Evolutionary conservation across 1,284 basidiomycete species (phyloP).

Genomic region (Ganoderma sinense): DNA sequence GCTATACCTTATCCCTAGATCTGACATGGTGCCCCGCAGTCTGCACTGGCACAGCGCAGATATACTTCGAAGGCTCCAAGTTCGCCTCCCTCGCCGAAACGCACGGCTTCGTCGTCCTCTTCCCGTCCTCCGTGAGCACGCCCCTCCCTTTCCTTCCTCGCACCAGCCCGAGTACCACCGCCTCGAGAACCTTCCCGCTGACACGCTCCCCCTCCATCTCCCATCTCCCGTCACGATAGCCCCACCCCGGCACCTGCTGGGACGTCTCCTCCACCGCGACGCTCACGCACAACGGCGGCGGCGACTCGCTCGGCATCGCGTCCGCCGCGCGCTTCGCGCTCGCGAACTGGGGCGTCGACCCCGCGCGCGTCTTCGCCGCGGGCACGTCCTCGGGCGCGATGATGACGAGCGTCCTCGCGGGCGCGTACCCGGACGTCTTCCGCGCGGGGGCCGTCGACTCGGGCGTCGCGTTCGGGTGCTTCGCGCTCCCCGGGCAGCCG

Average conservation of each 20-base stretch:
- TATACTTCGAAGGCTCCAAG: constrained; percentile 57
- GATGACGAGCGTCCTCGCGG: constrained; percentile 65
- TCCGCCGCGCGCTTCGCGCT: constrained; percentile 58
- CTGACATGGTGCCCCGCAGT: constrained; percentile 22
- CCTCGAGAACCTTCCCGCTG: not conserved
- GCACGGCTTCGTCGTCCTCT: constrained; percentile 57
- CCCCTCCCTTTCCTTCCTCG: not conserved
- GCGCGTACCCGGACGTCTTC: constrained; percentile 64
- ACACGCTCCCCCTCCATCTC: not conserved
- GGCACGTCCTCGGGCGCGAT: constrained; percentile 65
- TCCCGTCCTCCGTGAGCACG: constrained; percentile 49
- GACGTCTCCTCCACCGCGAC: constrained; percentile 59
- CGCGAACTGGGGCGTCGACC: constrained; percentile 53
- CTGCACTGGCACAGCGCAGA: constrained; percentile 59
- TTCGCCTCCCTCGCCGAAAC: constrained; percentile 58
- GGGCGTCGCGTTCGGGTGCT: constrained; percentile 64
- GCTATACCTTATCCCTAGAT: not conserved
- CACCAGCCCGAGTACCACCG: no score
- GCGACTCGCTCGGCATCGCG: constrained; percentile 61
- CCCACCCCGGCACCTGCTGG: constrained; percentile 58
- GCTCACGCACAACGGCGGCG: constrained; percentile 61
- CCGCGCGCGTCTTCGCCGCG: constrained; percentile 54
- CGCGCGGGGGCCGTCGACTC: constrained; percentile 56
- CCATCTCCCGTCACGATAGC: constrained; percentile 34
- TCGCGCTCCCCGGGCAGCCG: constrained; percentile 48